phyloP scores from a whole-genome alignment of 2,329 filamentous ascomycete genomes.

The Xylariaceae sp. region DNA sequence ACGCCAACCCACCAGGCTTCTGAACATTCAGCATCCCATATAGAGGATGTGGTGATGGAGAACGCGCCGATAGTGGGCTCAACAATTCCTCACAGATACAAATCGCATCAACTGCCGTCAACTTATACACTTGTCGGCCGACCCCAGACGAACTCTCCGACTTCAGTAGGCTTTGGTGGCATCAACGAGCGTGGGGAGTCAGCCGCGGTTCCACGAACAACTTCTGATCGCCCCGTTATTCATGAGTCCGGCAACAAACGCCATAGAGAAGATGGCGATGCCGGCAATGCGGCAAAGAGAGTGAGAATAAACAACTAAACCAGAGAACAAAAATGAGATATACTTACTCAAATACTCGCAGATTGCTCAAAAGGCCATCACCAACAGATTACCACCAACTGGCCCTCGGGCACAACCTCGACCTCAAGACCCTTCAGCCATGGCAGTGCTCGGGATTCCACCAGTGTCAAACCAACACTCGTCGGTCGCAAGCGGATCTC shows the following conservation, averaged over 20 bases:
- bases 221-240: conserved; percentile 29
- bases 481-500: too few species aligned
- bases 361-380: conserved; percentile 16
- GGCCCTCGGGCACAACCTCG: conserved; percentile 26
- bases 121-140: conserved; percentile 27
- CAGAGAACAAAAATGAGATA: background rate
- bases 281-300: conserved; percentile 24
- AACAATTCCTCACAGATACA: conserved; percentile 18
- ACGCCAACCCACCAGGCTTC: conserved; percentile 29
- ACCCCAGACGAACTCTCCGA: conserved; percentile 9
- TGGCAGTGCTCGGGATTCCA: conserved; percentile 27
- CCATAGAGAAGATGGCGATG: conserved; percentile 22
- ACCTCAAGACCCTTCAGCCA: conserved; percentile 28
- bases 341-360: conserved; percentile 10
- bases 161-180: conserved; percentile 19
- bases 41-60: conserved; percentile 29
- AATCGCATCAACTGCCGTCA: conserved; percentile 24
- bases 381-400: conserved; percentile 21
- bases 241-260: conserved; percentile 29
- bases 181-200: conserved; percentile 31
- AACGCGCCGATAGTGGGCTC: conserved; percentile 19
- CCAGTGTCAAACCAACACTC: too few species aligned
- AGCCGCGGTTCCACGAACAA: conserved; percentile 15
- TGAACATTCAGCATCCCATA: too few species aligned
- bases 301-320: conserved; percentile 22